Conservation (phyloP, 345 rosid genomes). For the Passiflora organensis region DNA sequence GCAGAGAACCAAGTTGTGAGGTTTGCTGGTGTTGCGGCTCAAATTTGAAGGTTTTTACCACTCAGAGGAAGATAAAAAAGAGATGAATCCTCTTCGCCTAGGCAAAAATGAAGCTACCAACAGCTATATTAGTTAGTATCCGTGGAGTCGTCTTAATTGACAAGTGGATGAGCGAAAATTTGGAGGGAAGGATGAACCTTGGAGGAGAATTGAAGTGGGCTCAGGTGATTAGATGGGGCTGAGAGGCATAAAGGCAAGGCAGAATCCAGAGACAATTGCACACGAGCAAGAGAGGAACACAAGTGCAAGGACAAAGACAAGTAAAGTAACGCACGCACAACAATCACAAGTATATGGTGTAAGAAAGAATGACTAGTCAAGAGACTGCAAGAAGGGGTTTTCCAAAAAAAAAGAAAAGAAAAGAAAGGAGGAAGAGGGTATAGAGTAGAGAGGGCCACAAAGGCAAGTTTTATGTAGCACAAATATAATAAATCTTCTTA, state of each 20-base stretch:
- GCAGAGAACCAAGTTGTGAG: background rate
- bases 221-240: conserved; percentile 6
- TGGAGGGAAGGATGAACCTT: no score
- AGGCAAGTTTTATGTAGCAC: background rate
- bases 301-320: no score
- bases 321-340: no score
- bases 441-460: background rate
- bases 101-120: background rate
- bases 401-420: conserved; percentile 18
- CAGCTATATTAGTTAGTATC: conserved; percentile 1
- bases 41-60: background rate
- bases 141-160: conserved; percentile 2
- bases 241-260: conserved; percentile 1
- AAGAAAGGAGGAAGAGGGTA: background rate
- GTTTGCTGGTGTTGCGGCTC: no score
- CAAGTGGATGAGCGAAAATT: no score
- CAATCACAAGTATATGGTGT: no score
- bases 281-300: no score
- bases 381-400: no score
- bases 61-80: background rate
- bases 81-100: background rate
- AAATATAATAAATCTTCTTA: background rate
- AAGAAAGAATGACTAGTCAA: no score
- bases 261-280: no score
- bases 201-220: conserved; percentile 12